Evolutionary conservation across 148 eudicot species (phyloP), one percentile per base, ranked within the genome.

Genomic region (Camellia sinensis): DNA sequence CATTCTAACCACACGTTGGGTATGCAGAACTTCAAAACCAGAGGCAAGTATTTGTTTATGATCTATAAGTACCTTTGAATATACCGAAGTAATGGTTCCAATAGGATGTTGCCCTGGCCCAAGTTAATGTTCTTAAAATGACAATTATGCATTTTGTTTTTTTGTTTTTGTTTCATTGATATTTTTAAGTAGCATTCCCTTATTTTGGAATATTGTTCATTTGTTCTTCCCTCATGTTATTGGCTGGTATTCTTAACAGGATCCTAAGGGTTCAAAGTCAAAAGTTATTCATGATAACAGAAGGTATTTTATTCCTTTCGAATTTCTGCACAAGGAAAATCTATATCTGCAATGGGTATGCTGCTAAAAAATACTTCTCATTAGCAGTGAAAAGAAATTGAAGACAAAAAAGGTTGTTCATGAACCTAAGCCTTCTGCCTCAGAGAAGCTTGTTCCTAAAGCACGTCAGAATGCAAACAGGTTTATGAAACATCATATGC

Each of bases 381-480:
- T 59, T 48, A 79, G 80, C 71, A 76, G 82, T 75, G 88, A 77
- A n/a, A 86, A 85, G 52, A 85, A 84, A 56, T 46, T 79, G 21
- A 88, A 80, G 80, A 60, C 76, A 40, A 81, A 80, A 74, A 87
- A 77, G 74, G 73, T 73, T 68, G 71, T 68, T 41, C 74, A 71
- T 41, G 78, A 71, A 65, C 46, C 75, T 57, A 86, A 71, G 29
- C 83, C 81, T 43, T 75, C 86, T 14, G 71, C 84, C 17, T 73
- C 86, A 0, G 84, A 80, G 83, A 88, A 80, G 83, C 53, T 71
- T 79, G 74, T 83, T 73, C 60, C 82, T 56, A 80, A 82, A 81
- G 78, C 81, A 80, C 76, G 66, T 74, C 86, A 78, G 81, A 67
- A 77, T 68, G 66, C 78, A 60, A 75, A 73, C 88, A 90, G 92